Base-by-base conservation (phyloP, 2,329 filamentous ascomycete genomes). In the Proliferodiscus dingleyae region DNA sequence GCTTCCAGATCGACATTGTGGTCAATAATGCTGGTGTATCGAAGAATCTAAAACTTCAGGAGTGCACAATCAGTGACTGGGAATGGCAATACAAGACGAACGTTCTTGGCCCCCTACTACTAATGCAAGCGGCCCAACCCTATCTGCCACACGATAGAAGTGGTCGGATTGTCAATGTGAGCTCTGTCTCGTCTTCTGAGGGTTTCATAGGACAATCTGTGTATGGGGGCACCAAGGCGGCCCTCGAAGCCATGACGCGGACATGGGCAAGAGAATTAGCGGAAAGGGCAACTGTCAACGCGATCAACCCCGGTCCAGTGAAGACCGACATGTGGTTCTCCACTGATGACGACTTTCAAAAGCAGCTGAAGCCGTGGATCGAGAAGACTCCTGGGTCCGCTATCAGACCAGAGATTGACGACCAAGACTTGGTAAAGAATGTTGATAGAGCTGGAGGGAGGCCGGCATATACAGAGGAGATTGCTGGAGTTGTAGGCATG, bases 21-120 rank as follows among this genome's bases (percentile, higher is more conserved):
- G 71, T 95, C 71, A 94, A 95, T 75, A 95, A 94, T 65, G 89
- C 89, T 23, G 89, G 87, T 43, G 70, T 82, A 5, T 71, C 78
- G 24, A 69, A 77, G 30, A 91, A 93, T 67, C 77, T 83, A 56
- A 64, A 70, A 21, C 68, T 86, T 19, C 74, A 78, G 41, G 77
- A 85, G 22, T 77, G 88, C 51, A 77, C 75, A 3, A 61, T 73
- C 5, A 72, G 73, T 10, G 77, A 89, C 59, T 94, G 90, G 68
- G 74, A 81, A 34, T 70, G 75, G 56, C 81, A 85, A 46, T 94
- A 88, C 70, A 77, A 78, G 45, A 76, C 93, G 67, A 95, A 95
- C 61, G 89, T 94, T 18, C 77, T 88, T 8, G 89, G 86, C 0
- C 89, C 89, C 1, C 68, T 95, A 18, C 75, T 95, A 2, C 72